Conservation (phyloP, 257 asterid genomes). For the Nicotiana paniculata region DNA sequence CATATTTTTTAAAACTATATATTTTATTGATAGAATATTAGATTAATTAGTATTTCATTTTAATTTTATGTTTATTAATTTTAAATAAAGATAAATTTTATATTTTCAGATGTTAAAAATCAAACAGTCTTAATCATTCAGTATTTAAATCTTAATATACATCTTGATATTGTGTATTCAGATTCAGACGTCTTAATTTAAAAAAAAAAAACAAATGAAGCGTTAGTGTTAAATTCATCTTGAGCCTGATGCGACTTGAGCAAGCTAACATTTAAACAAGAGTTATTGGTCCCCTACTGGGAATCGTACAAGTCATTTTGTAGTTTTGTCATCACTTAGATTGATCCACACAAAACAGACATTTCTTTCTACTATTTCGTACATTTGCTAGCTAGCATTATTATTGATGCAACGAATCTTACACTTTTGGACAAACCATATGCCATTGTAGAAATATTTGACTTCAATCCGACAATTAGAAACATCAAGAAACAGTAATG, state of each 20-base stretch:
- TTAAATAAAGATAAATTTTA: too few species aligned
- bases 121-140: too few species aligned
- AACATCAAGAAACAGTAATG: conserved; percentile 35
- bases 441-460: conserved; percentile 19
- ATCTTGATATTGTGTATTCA: too few species aligned
- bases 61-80: too few species aligned
- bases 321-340: background rate
- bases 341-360: background rate
- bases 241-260: background rate
- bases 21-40: too few species aligned
- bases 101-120: too few species aligned
- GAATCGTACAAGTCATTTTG: background rate
- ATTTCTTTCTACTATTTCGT: background rate
- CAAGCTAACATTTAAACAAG: background rate
- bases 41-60: too few species aligned
- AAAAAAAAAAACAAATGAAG: too few species aligned
- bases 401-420: background rate
- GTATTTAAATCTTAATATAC: too few species aligned
- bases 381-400: background rate
- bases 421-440: conserved; percentile 20
- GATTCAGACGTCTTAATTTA: too few species aligned
- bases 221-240: background rate
- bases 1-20: too few species aligned
- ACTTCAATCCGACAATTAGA: conserved; percentile 23
- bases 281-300: background rate